phyloP scores from a whole-genome alignment of 495 filamentous ascomycete genomes.

The Podospora australis region DNA sequence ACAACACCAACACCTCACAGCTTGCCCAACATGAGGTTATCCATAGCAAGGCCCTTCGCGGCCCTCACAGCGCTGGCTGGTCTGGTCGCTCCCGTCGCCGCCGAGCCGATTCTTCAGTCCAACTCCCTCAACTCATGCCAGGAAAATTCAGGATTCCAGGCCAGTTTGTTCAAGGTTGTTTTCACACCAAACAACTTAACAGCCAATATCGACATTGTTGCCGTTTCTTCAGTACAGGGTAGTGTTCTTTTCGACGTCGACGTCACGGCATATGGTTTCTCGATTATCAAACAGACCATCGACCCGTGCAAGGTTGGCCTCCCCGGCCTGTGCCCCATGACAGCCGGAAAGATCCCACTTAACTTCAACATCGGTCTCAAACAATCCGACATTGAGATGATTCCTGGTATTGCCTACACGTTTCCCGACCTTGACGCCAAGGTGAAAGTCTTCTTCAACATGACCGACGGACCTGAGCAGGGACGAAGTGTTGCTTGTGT shows the following conservation, averaged over 20 bases:
- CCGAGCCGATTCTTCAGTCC: constrained; percentile 50
- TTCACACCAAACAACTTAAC: constrained; percentile 72
- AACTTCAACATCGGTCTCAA: constrained; percentile 62
- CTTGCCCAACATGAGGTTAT: constrained; percentile 30
- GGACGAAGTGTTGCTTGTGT: constrained; percentile 73
- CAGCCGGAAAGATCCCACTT: constrained; percentile 72
- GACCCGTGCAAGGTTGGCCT: constrained; percentile 69
- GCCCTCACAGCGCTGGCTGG: constrained; percentile 31
- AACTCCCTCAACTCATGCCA: constrained; percentile 74
- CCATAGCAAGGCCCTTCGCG: constrained; percentile 27
- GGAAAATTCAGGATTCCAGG: constrained; percentile 70
- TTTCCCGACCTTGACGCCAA: constrained; percentile 90
- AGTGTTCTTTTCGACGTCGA: constrained; percentile 72
- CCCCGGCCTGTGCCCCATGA: constrained; percentile 89
- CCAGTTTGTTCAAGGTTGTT: constrained; percentile 72
- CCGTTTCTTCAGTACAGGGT: constrained; percentile 76
- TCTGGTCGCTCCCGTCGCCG: constrained; percentile 18
- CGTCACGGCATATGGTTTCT: constrained; percentile 78
- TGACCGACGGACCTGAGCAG: constrained; percentile 38
- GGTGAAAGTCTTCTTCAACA: constrained; percentile 74
- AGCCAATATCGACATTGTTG: constrained; percentile 69
- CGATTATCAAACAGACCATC: constrained; percentile 54
- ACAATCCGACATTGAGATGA: constrained; percentile 47
- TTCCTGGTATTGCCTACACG: constrained; percentile 82
- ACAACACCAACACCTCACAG: neutral